These are phyloP conservation scores for Arabis alpina DNA, from an alignment of 345 rosid species.

Conservation along the genomic window DNA sequence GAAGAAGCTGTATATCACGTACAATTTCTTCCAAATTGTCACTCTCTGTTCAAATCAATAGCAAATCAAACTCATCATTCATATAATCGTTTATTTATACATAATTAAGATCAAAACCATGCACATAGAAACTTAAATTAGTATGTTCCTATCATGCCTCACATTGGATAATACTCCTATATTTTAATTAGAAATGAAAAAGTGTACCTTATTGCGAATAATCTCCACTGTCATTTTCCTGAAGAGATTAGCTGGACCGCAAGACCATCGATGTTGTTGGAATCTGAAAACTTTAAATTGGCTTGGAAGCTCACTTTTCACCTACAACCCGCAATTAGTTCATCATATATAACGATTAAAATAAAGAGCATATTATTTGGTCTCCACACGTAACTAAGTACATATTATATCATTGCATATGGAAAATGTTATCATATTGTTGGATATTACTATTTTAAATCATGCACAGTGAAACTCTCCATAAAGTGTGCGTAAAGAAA, in stretches of 20 bases:
- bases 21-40: constrained; percentile 43
- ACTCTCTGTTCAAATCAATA: constrained; percentile 42
- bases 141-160: neutral
- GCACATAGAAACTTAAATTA: neutral
- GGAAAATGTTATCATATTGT: neutral
- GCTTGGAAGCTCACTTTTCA: constrained; percentile 69
- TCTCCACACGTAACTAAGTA: neutral
- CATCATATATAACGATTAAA: too few species aligned
- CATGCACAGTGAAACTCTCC: constrained; percentile 6
- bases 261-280: constrained; percentile 76
- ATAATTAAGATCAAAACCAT: neutral
- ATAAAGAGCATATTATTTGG: neutral
- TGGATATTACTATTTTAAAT: neutral
- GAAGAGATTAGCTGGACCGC: constrained; percentile 76
- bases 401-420: neutral
- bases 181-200: neutral
- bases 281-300: constrained; percentile 59
- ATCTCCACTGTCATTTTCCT: constrained; percentile 60
- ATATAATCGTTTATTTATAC: neutral
- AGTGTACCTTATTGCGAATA: constrained; percentile 49
- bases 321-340: constrained; percentile 42
- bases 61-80: constrained; percentile 16
- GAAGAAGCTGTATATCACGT: constrained; percentile 49
- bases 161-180: neutral
- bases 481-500: constrained; percentile 29